A percentile compares a stretch with the other conserved stretches of the same genome.
These are phyloP conservation scores for Dalechampia spathulata DNA, from an alignment of 441 rosid species.

Conservation along the genomic window DNA sequence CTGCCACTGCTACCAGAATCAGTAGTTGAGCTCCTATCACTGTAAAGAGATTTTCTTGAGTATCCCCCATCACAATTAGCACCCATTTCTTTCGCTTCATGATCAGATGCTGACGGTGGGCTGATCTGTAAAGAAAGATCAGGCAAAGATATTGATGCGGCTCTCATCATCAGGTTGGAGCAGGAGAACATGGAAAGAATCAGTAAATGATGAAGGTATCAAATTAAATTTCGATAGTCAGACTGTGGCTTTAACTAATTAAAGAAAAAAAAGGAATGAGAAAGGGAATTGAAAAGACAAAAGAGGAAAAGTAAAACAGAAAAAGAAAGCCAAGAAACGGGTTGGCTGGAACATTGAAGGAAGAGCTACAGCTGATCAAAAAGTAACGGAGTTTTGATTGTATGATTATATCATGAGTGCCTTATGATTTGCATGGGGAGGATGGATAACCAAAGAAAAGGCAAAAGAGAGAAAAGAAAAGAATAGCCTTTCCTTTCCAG, in stretches of 20 bases:
- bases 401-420: slow-evolving; percentile 92
- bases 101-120: slow-evolving; percentile 42
- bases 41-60: slow-evolving; percentile 23
- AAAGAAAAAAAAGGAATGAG: too few relatives aligned
- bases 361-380: too few relatives aligned
- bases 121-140: slow-evolving; percentile 94
- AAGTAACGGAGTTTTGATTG: slow-evolving; percentile 12
- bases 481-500: slow-evolving; percentile 27
- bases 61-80: background rate
- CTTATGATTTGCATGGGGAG: slow-evolving; percentile 75
- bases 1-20: slow-evolving; percentile 73
- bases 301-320: slow-evolving; percentile 14
- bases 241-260: too few relatives aligned
- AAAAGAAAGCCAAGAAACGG: slow-evolving; percentile 3
- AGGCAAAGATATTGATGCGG: slow-evolving; percentile 34
- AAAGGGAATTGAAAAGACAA: too few relatives aligned
- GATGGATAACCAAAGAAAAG: slow-evolving; percentile 9
- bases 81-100: slow-evolving; percentile 17
- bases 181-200: slow-evolving; percentile 27
- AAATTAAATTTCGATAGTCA: background rate
- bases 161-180: slow-evolving; percentile 35
- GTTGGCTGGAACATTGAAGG: too few relatives aligned
- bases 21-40: slow-evolving; percentile 52
- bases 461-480: background rate
- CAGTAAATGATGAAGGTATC: slow-evolving; percentile 16